These are phyloP conservation scores for Ophiostoma ips DNA, from an alignment of 2,329 filamentous ascomycete genomes.

Conservation along the genomic window DNA sequence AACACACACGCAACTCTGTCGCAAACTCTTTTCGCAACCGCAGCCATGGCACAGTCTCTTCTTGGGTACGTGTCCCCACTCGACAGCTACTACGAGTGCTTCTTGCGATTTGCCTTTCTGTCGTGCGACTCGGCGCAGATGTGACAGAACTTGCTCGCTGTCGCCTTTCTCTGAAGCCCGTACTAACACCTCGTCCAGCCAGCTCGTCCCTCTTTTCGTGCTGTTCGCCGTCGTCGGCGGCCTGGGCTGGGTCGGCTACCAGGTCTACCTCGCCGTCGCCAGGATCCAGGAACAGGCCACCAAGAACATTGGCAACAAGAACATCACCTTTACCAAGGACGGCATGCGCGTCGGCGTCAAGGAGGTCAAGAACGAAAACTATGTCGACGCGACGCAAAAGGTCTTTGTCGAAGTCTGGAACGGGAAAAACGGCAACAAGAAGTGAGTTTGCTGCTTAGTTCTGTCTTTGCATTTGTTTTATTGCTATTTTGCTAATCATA, in stretches of 20 bases:
- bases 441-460: not conserved
- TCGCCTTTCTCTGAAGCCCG: not conserved
- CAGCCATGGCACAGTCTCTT: not conserved
- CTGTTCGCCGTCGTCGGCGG: constrained; percentile 43
- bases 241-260: constrained; percentile 53
- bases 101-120: too few relatives aligned
- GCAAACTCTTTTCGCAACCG: too few relatives aligned
- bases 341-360: constrained; percentile 59
- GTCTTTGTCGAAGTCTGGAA: constrained; percentile 55
- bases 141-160: not conserved
- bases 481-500: too few relatives aligned
- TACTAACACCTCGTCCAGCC: constrained; percentile 22
- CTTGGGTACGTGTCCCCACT: not conserved
- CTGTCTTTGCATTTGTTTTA: too few relatives aligned
- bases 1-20: too few relatives aligned
- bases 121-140: too few relatives aligned
- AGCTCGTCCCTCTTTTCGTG: constrained; percentile 53
- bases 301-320: constrained; percentile 60
- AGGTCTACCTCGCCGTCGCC: constrained; percentile 54
- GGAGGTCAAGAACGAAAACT: constrained; percentile 52
- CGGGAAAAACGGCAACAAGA: constrained; percentile 19
- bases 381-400: constrained; percentile 60
- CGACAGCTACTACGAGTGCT: too few relatives aligned
- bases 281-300: constrained; percentile 52
- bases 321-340: constrained; percentile 62